Evolutionary conservation across 1,284 basidiomycete genomes (phyloP), one percentile per base, ranked within the genome.

Genomic region (Ceratobasidium sp.): DNA sequence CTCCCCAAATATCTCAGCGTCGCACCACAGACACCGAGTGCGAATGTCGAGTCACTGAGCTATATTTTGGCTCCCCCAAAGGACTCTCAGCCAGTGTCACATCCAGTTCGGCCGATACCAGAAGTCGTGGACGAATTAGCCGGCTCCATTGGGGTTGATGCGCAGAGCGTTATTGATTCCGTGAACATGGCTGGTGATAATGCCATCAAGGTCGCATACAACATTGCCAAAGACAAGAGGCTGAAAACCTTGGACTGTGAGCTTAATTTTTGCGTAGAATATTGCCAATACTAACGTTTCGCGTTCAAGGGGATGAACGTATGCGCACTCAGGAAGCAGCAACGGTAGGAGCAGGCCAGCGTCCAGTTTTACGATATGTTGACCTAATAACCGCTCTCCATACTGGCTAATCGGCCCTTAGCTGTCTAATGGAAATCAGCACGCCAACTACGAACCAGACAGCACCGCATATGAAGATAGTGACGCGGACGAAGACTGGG

Each of bases 151-250:
- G 93, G 91, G 0, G 92, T 97, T 33, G 90, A 90, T 76, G 90
- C 90, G 82, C 92, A 94, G 1, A 94, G 96, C 80, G 89, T 99
- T 3, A 94, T 94, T 92, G 91, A 93, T 76, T 92, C 92, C 80
- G 84, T 99, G 77, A 88, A 92, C 80, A 86, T 91, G 79, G 92
- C 95, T 61, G 94, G 95, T 76, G 92, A 97, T 54, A 98, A 98
- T 82, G 94, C 96, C 76, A 92, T 99, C 82, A 97, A 98, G 84
- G 96, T 99, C 20, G 97, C 97, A 0, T 99, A 99, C 83, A 92
- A 97, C 89, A 87, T 99, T 1, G 87, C 98, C 75, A 87, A 96
- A 71, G 97, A 99, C 82, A 96, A 97, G 85, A 89, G 91, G 80
- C 86, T 95, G 53, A 89, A 94, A 77, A 90, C 96, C 17, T 90